phyloP scores from a whole-genome alignment of 2,329 filamentous ascomycete species.

The Beauveria sp. region DNA sequence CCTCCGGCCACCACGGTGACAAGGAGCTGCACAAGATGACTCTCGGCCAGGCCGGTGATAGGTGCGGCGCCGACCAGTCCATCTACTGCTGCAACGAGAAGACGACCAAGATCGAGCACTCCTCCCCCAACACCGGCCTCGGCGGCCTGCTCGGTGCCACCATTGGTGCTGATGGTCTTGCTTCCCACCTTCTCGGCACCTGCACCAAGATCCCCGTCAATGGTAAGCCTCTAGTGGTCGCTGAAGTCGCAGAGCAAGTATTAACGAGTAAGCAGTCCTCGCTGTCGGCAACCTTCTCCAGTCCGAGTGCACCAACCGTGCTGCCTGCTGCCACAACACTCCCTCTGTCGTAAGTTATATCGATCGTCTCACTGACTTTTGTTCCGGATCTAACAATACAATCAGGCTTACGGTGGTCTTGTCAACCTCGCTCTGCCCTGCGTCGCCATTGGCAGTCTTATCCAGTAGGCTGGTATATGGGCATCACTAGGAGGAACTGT shows the following conservation, averaged over 20 bases:
- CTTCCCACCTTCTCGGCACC: not conserved
- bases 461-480: not conserved
- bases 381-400: not conserved
- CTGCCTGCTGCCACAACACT: not conserved
- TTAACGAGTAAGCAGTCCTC: not conserved
- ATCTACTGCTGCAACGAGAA: not conserved
- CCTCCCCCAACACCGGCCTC: not conserved
- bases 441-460: not conserved
- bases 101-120: not conserved
- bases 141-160: not conserved
- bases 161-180: not conserved
- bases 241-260: not conserved
- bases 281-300: not conserved
- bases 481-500: not conserved
- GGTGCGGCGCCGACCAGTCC: not conserved
- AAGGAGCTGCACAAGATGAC: not conserved
- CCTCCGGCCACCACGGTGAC: not conserved
- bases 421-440: not conserved
- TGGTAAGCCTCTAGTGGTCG: not conserved
- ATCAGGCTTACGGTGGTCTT: not conserved
- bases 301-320: not conserved
- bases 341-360: not conserved
- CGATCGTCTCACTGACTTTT: not conserved
- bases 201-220: not conserved
- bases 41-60: not conserved